phyloP scores from a whole-genome alignment of 2,329 filamentous ascomycete genomes.

The Ceratocystis cubensis region DNA sequence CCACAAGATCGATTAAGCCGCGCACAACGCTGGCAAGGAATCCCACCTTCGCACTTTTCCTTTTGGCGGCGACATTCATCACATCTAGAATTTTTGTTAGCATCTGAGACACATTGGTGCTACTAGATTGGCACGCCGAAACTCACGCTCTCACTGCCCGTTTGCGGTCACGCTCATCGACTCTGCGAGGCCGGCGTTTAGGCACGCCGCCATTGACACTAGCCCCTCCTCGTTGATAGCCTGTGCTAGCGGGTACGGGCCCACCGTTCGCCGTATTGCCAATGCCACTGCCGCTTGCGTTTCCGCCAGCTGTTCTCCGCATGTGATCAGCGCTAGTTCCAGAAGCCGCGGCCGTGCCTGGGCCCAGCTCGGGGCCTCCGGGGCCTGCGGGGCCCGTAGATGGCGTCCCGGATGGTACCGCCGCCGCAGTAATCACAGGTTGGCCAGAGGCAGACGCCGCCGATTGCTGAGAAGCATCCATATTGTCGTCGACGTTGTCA shows the following conservation, averaged over 20 bases:
- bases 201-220: slow-evolving; percentile 19
- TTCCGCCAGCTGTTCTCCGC: neutral
- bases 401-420: neutral
- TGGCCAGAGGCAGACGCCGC: neutral
- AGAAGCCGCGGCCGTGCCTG: neutral
- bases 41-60: slow-evolving; percentile 44
- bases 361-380: neutral
- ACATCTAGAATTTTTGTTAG: slow-evolving; percentile 30
- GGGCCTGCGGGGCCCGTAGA: neutral
- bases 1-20: slow-evolving; percentile 40
- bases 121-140: neutral
- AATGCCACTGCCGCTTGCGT: slow-evolving; percentile 18
- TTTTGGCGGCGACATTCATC: slow-evolving; percentile 43
- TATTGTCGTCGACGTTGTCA: neutral
- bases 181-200: slow-evolving; percentile 23
- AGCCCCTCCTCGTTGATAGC: slow-evolving; percentile 2
- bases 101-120: neutral
- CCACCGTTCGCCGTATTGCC: slow-evolving; percentile 1
- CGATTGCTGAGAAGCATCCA: slow-evolving; percentile 8
- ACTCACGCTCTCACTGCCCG: slow-evolving; percentile 26
- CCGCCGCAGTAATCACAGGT: neutral
- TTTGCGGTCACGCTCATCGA: slow-evolving; percentile 26
- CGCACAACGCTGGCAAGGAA: slow-evolving; percentile 41
- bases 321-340: neutral
- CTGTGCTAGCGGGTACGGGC: neutral